Evolutionary conservation across 805 yeast genomes (phyloP).

Genomic region (Scheffersomyces ergatensis): DNA sequence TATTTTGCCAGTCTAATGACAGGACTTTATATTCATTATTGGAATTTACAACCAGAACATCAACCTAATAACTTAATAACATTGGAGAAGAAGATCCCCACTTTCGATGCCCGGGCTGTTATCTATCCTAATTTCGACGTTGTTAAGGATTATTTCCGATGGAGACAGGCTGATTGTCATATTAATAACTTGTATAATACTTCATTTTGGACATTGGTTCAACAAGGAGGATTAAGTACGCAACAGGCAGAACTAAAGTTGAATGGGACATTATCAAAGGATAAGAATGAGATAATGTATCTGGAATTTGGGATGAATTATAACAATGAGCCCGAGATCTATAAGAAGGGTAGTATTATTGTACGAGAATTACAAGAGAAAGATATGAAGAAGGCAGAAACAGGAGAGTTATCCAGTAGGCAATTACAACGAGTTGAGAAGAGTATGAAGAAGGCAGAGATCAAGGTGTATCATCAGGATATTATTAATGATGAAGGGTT

Average conservation of each 20-base stretch:
- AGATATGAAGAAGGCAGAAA: slow-evolving; percentile 3
- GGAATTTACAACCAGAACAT: slow-evolving; percentile 45
- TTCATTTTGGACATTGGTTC: slow-evolving; percentile 82
- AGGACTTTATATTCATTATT: slow-evolving; percentile 65
- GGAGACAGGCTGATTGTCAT: slow-evolving; percentile 98
- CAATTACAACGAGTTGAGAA: slow-evolving; percentile 52
- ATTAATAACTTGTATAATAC: slow-evolving; percentile 94
- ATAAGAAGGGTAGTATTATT: slow-evolving; percentile 74
- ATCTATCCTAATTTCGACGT: slow-evolving; percentile 64
- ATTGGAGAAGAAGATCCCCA: slow-evolving; percentile 59
- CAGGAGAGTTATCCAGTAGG: slow-evolving; percentile 25
- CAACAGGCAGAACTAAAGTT: slow-evolving; percentile 78
- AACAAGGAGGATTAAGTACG: slow-evolving; percentile 64
- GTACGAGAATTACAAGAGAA: slow-evolving; percentile 44
- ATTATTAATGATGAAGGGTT: slow-evolving; percentile 57
- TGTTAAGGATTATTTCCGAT: slow-evolving; percentile 78
- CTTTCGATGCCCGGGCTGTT: slow-evolving; percentile 90
- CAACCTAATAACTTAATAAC: slow-evolving; percentile 35
- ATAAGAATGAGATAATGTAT: slow-evolving; percentile 86
- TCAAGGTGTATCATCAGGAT: slow-evolving; percentile 53
- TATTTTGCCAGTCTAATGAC: slow-evolving; percentile 82
- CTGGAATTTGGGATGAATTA: slow-evolving; percentile 79
- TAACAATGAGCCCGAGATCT: slow-evolving; percentile 86
- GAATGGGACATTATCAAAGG: slow-evolving; percentile 75
- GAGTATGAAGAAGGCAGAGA: slow-evolving; percentile 44